phyloP scores from a whole-genome alignment of 2,329 filamentous ascomycete species.

The Alternaria longipes region DNA sequence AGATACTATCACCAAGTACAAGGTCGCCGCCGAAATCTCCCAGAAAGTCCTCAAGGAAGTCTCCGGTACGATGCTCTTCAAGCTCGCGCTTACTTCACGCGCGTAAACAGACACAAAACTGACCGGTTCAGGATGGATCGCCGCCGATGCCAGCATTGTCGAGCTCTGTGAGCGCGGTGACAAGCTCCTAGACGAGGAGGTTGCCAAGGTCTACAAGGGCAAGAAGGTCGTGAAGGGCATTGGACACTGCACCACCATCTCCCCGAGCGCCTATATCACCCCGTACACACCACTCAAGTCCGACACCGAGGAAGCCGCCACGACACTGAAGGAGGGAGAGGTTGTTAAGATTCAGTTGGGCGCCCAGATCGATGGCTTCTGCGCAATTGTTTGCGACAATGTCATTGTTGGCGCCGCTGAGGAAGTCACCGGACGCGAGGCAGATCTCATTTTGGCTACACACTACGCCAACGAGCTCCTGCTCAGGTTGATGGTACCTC shows the following conservation, averaged over 20 bases:
- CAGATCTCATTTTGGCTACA: slow-evolving; percentile 88
- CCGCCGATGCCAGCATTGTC: slow-evolving; percentile 90
- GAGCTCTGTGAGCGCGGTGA: slow-evolving; percentile 96
- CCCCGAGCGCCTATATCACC: slow-evolving; percentile 91
- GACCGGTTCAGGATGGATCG: slow-evolving; percentile 67
- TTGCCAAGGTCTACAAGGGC: slow-evolving; percentile 95
- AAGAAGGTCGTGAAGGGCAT: slow-evolving; percentile 97
- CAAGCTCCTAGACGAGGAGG: slow-evolving; percentile 91
- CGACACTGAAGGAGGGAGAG: slow-evolving; percentile 83
- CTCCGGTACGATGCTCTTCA: slow-evolving; percentile 56
- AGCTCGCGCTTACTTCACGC: slow-evolving; percentile 1
- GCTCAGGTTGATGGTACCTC: slow-evolving; percentile 87
- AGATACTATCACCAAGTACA: slow-evolving; percentile 98
- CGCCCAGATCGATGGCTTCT: slow-evolving; percentile 97
- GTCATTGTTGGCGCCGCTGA: slow-evolving; percentile 75
- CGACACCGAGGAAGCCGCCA: slow-evolving; percentile 83
- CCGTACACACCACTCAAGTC: slow-evolving; percentile 93
- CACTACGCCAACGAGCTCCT: slow-evolving; percentile 97
- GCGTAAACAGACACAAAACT: slow-evolving; percentile 26
- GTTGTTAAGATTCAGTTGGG: slow-evolving; percentile 98
- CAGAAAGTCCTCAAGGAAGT: slow-evolving; percentile 95
- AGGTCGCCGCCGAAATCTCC: slow-evolving; percentile 92
- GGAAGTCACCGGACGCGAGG: slow-evolving; percentile 76
- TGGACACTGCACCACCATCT: slow-evolving; percentile 93
- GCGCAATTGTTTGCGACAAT: slow-evolving; percentile 94